A percentile compares a stretch with the other conserved stretches of the same genome.
Evolutionary conservation across 176 grass and related monocot genomes (phyloP).

Genomic region (Themeda triandra): DNA sequence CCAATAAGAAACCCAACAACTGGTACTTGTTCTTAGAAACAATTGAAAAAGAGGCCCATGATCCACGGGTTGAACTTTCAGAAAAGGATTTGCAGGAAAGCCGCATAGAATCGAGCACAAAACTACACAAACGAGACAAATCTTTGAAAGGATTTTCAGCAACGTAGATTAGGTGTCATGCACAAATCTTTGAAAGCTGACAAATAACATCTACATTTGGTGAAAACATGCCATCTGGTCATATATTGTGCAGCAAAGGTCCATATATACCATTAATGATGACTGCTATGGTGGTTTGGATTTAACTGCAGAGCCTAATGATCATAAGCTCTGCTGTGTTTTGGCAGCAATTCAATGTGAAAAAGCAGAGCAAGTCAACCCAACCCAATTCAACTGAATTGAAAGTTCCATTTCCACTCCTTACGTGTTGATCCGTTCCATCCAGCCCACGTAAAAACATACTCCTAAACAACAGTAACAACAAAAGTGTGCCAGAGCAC

Average conservation of each 20-base stretch:
- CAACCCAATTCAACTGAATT: neutral
- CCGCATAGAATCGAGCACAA: neutral
- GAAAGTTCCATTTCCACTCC: neutral
- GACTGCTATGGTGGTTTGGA: neutral
- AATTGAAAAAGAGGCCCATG: neutral
- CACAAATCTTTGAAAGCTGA: too few relatives aligned
- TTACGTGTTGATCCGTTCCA: neutral
- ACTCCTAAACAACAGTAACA: too few relatives aligned
- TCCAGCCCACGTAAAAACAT: neutral
- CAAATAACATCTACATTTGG: too few relatives aligned
- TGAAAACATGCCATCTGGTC: too few relatives aligned
- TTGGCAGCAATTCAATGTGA: neutral
- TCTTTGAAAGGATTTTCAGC: too few relatives aligned
- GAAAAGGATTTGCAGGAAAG: neutral
- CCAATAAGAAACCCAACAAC: neutral
- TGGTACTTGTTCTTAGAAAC: neutral
- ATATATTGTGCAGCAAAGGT: slow-evolving; percentile 1
- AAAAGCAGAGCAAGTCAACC: neutral
- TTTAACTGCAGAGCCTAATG: neutral
- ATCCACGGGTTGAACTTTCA: neutral
- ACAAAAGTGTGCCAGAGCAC: neutral
- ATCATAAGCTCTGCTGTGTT: neutral
- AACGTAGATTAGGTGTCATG: too few relatives aligned
- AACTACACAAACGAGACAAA: neutral
- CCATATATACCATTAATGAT: neutral